Evolutionary conservation across 306 rosid genomes (phyloP), one percentile per base, ranked within the genome.

Genomic region (Malus sieversii): DNA sequence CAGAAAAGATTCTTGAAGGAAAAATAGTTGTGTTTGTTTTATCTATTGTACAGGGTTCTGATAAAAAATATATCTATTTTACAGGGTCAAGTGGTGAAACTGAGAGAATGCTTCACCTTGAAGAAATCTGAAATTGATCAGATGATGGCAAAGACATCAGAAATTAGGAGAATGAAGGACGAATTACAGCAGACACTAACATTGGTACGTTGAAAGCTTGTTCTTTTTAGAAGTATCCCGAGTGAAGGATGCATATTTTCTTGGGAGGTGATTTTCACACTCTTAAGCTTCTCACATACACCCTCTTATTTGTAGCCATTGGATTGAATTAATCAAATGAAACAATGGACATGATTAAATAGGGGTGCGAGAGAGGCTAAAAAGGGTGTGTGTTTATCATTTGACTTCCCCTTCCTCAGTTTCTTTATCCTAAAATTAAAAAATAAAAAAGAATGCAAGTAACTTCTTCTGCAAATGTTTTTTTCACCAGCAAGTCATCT

Each of bases 101-200:
- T 92, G 73, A 75, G 22, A 66, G 87, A 90, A 74, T 70, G 30
- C 60, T 75, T 64, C 38, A 74, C 81, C 13, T 61, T 73, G 84
- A 90, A 91, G 84, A 94, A 84, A 77, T 75, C 57, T 62, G 86
- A 85, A 75, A 89, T 94, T 52, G 77, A 82, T 62, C 52, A 61
- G 75, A 88, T 92, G 96, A 67, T 90, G 88, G 87, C 84, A 66
- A 87, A 75, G 73, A 90, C 95, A 23, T 76, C 92, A 44, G 92
- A 92, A 85, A 87, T 87, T 71, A 85, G 87, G 77, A 83, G 87
- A 84, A 75, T 79, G 95, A 88, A 85, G 87, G 91, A 86, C 46
- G 84, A 79, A 45, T 77, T 90, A 85, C 84, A 83, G 65, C 85
- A 79, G 72, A 82, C 82, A 51, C 76, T 90, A 83, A 60, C 95